These are phyloP conservation scores for Rhizophagus clarus DNA, from an alignment of 192 early-diverging fungal genomes.

Conservation along the genomic window DNA sequence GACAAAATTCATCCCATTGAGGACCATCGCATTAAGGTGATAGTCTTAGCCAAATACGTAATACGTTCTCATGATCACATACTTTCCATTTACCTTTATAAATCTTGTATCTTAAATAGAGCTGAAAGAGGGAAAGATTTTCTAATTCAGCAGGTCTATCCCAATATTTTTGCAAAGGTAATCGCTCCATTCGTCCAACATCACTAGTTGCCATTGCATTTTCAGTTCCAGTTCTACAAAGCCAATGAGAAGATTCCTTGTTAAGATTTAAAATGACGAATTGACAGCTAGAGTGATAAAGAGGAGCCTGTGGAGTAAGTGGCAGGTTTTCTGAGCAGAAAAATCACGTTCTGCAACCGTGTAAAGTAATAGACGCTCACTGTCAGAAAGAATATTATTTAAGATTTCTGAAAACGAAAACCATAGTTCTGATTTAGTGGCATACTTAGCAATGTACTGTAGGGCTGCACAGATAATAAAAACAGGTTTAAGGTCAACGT, in stretches of 20 bases:
- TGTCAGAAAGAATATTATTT: no score
- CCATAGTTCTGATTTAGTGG: not conserved
- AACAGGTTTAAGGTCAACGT: no score
- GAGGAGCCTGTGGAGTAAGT: not conserved
- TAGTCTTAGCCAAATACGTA: no score
- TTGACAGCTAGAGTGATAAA: not conserved
- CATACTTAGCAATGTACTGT: not conserved
- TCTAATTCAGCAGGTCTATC: no score
- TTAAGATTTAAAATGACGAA: not conserved
- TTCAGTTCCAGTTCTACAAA: not conserved
- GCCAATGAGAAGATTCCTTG: not conserved
- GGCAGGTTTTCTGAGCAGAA: not conserved
- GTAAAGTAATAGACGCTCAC: not conserved
- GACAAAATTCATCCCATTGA: not conserved
- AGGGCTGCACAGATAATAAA: not conserved
- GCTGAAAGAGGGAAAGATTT: not conserved
- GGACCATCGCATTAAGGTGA: no score
- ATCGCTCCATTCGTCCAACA: no score
- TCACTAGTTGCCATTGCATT: no score
- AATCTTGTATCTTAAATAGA: not conserved
- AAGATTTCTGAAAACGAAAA: not conserved
- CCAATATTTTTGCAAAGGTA: no score
- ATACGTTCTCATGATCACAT: no score
- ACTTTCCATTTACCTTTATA: no score
- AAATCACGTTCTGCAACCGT: constrained; percentile 4